Percentiles rank a stretch among this genome's conserved stretches.
These are phyloP conservation scores for Myxozyma mucilagina DNA, from an alignment of 805 yeast genomes.

Conservation along the genomic window DNA sequence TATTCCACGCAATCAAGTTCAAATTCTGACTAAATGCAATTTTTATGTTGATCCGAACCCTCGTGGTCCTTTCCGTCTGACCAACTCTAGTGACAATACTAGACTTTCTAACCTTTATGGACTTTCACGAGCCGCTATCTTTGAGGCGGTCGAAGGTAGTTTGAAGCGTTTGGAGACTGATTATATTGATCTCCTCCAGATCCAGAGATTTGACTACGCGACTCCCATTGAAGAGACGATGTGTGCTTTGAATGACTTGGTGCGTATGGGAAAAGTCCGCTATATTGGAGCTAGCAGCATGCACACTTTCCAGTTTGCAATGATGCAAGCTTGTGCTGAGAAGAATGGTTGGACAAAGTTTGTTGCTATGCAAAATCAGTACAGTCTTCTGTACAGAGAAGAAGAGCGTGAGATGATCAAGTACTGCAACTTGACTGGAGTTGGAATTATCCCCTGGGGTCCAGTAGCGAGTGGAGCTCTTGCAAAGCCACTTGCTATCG, in stretches of 20 bases:
- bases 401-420: slow-evolving; percentile 64
- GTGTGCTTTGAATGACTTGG: slow-evolving; percentile 56
- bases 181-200: slow-evolving; percentile 54
- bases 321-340: slow-evolving; percentile 57
- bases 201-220: slow-evolving; percentile 54
- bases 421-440: slow-evolving; percentile 52
- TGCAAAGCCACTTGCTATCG: slow-evolving; percentile 47
- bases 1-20: slow-evolving; percentile 55
- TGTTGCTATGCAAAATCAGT: slow-evolving; percentile 57
- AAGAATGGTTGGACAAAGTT: slow-evolving; percentile 58
- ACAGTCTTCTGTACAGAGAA: slow-evolving; percentile 59
- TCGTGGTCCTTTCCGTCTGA: background rate
- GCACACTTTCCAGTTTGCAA: slow-evolving; percentile 55
- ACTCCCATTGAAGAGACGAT: slow-evolving; percentile 56
- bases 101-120: slow-evolving; percentile 43
- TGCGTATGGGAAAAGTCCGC: slow-evolving; percentile 49
- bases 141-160: slow-evolving; percentile 48
- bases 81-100: background rate
- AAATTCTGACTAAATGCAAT: slow-evolving; percentile 52
- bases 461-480: slow-evolving; percentile 58
- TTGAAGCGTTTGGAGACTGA: slow-evolving; percentile 47
- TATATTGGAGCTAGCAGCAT: slow-evolving; percentile 68
- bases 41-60: background rate
- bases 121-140: slow-evolving; percentile 48
- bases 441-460: slow-evolving; percentile 62